These are phyloP conservation scores for Orbilia javanica DNA, from an alignment of 2,329 filamentous ascomycete genomes.

Conservation along the genomic window DNA sequence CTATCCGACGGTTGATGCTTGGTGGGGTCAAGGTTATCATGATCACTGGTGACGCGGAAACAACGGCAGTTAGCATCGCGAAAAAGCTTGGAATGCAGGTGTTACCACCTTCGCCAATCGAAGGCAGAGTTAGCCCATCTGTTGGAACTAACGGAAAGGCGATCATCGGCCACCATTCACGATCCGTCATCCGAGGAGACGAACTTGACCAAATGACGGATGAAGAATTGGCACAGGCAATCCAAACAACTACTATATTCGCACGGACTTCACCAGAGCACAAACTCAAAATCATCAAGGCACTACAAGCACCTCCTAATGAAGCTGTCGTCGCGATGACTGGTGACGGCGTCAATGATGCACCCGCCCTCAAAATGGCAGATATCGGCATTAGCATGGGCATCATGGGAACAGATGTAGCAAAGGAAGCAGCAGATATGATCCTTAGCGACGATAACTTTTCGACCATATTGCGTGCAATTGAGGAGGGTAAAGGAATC, in stretches of 20 bases:
- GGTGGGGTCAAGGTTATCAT: conserved; percentile 98
- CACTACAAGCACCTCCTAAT: conserved; percentile 90
- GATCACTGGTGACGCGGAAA: conserved; percentile 97
- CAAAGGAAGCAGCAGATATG: conserved; percentile 96
- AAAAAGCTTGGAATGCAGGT: conserved; percentile 95
- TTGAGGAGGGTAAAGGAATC: conserved; percentile 98
- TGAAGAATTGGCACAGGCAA: conserved; percentile 83
- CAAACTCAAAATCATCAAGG: conserved; percentile 95
- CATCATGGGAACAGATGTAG: conserved; percentile 91
- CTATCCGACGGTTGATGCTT: conserved; percentile 89
- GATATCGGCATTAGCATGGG: conserved; percentile 99
- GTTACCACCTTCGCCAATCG: conserved; percentile 64
- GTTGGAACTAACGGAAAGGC: conserved; percentile 62
- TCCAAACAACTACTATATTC: conserved; percentile 91
- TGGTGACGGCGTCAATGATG: conserved; percentile 97
- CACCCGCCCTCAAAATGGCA: conserved; percentile 93
- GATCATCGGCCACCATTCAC: conserved; percentile 67
- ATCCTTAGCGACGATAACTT: conserved; percentile 91
- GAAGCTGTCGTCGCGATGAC: conserved; percentile 91
- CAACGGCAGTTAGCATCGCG: conserved; percentile 92
- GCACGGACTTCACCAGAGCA: conserved; percentile 96
- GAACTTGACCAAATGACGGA: conserved; percentile 95
- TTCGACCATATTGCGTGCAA: conserved; percentile 90
- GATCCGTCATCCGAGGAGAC: conserved; percentile 84
- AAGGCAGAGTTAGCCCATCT: conserved; percentile 39